phyloP scores from a whole-genome alignment of 768 basidiomycete species.

The Ramaria sp. region DNA sequence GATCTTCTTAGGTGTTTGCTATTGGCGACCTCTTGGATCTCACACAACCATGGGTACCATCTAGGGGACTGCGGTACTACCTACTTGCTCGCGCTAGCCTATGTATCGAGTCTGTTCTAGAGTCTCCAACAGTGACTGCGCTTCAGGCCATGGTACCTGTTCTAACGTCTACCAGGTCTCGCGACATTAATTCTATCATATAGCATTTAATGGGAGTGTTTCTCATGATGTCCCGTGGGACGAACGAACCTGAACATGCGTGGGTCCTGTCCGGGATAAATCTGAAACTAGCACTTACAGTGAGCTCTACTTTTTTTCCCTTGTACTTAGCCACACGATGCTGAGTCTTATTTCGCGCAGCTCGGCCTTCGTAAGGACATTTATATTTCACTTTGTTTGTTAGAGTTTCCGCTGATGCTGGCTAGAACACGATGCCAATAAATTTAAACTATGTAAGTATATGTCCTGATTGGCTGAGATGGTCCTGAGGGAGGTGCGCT shows the following conservation, averaged over 20 bases:
- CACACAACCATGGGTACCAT: neutral
- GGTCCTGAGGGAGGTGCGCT: neutral
- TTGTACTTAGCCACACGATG: neutral
- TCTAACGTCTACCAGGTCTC: neutral
- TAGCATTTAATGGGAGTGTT: conserved; percentile 4
- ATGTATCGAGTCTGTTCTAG: conserved; percentile 2
- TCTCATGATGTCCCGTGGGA: neutral
- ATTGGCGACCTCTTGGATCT: conserved; percentile 7
- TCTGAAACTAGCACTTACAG: conserved; percentile 6
- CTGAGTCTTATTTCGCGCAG: neutral
- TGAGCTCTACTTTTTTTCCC: neutral
- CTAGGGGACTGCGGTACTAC: neutral
- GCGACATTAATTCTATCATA: neutral
- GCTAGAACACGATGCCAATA: conserved; percentile 5
- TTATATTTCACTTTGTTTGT: neutral
- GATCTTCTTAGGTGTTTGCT: conserved; percentile 5
- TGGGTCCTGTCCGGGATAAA: conserved; percentile 4
- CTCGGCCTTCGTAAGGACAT: conserved; percentile 3
- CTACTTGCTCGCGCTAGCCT: conserved; percentile 4
- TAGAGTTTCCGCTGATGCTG: neutral
- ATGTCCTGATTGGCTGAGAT: neutral
- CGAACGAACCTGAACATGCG: neutral
- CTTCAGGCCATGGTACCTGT: conserved; percentile 6
- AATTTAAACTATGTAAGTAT: conserved; percentile 3
- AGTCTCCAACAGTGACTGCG: conserved; percentile 5